Percentiles rank a stretch among this genome's conserved stretches.
Conservation (phyloP, 768 basidiomycete species). For the Serpula lacrymans region DNA sequence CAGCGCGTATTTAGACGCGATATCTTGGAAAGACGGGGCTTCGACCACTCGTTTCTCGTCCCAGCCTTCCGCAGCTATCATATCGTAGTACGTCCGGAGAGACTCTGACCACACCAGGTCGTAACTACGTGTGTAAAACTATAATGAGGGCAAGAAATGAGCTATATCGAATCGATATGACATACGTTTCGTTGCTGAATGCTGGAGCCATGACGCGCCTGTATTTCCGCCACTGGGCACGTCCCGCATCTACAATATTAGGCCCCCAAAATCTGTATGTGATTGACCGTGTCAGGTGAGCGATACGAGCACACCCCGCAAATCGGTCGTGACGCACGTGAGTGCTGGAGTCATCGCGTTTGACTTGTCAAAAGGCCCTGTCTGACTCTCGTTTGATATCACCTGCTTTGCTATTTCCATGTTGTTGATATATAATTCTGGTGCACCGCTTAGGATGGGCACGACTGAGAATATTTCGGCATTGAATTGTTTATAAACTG, state of each 20-base stretch:
- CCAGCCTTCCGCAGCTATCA: constrained; percentile 16
- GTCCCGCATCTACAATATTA: constrained; percentile 12
- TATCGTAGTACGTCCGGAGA: constrained; percentile 16
- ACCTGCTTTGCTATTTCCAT: constrained; percentile 18
- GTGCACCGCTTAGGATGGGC: constrained; percentile 17
- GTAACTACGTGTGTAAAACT: constrained; percentile 10
- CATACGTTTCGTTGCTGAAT: constrained; percentile 21
- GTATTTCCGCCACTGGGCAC: constrained; percentile 17
- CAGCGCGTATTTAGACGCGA: constrained; percentile 21
- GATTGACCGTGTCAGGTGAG: too few relatives aligned
- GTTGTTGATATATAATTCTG: constrained; percentile 19
- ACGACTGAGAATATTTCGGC: constrained; percentile 19
- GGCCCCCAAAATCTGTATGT: constrained; percentile 15
- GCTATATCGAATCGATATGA: too few relatives aligned
- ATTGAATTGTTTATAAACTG: too few relatives aligned
- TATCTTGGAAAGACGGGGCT: constrained; percentile 8
- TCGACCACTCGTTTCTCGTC: constrained; percentile 12
- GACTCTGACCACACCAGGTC: constrained; percentile 18
- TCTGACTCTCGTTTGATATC: constrained; percentile 12
- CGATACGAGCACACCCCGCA: not conserved
- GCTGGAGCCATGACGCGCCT: constrained; percentile 18
- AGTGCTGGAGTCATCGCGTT: constrained; percentile 9
- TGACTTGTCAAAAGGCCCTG: constrained; percentile 17
- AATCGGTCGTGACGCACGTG: constrained; percentile 9
- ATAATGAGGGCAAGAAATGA: not conserved